Base-by-base conservation (phyloP, 2,329 filamentous ascomycete species). In the Ceratocystis huliohia region DNA sequence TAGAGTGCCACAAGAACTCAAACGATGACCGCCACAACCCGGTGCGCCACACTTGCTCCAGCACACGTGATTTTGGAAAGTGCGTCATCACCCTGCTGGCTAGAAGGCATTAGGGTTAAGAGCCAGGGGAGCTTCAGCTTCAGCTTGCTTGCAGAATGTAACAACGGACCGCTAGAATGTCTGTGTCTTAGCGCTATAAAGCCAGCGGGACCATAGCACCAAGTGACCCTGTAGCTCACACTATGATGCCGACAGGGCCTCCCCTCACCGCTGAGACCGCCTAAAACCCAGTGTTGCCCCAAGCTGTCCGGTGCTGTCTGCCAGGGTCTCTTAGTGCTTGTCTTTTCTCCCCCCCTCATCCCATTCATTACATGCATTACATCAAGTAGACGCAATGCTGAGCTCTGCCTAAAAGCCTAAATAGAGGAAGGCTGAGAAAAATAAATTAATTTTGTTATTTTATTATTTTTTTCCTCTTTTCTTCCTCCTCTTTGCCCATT, bases 381-480 rank as follows among this genome's bases (percentile, higher is more conserved):
- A 22, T 53, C n/a, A 53, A 53, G 48, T 20, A 53, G 48, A 53
- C 48, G 48, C 48, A 53, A 53, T n/a, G n/a, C 48, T 53, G 48
- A 53, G n/a, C 48, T 20, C 48, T 53, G 48, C 48, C 48, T 53
- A 53, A 25, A 50, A 53, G 48, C 7, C 48, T 53, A 25, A 53
- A 53, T n/a, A n/a, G n/a, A 8, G 13, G 48, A 53, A 25, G 22
- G 48, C 22, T 53, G 22, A 53, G 22, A 53, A 53, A 53, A 53
- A 53, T 22, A 53, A 53, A 53, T n/a, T 53, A 50, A 28, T 30
- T 59, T 5, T 59, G 2, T 59, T 33, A 33, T 7, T 41, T 41
- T 15, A 5, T 41, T 41, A 41, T 15, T 41, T 37, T 61, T 61
- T 61, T 53, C n/a, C 7, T 25, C 48, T 53, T 7, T 53, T 53